Conservation (phyloP, 2,329 filamentous ascomycete genomes). For the Bipolaris sorokiniana region DNA sequence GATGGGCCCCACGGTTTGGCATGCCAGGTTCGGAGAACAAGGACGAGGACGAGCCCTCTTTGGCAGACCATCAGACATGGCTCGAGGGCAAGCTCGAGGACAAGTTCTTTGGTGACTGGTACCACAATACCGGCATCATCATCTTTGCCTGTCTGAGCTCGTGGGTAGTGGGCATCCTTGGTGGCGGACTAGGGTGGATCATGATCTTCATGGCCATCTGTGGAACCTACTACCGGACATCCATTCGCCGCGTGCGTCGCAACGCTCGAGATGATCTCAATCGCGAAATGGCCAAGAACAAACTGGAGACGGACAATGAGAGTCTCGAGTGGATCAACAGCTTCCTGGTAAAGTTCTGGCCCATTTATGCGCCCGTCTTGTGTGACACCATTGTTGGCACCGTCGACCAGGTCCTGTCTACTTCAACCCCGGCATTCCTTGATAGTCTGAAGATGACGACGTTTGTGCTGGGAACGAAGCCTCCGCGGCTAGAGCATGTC, state of each 20-base stretch:
- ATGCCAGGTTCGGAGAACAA: constrained; percentile 56
- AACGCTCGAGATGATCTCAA: constrained; percentile 96
- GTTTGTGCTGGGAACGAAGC: constrained; percentile 93
- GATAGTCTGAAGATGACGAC: constrained; percentile 93
- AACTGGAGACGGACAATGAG: constrained; percentile 87
- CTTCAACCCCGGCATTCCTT: constrained; percentile 86
- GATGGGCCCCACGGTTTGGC: constrained; percentile 89
- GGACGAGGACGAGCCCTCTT: constrained; percentile 64
- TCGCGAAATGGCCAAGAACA: constrained; percentile 85
- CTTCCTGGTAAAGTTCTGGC: constrained; percentile 98
- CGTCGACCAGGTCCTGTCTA: constrained; percentile 94
- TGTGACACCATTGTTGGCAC: constrained; percentile 91
- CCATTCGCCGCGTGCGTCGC: constrained; percentile 86
- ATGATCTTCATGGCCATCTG: constrained; percentile 91
- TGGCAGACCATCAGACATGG: constrained; percentile 87
- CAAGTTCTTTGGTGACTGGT: constrained; percentile 96
- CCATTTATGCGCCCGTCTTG: constrained; percentile 94
- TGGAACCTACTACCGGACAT: constrained; percentile 95
- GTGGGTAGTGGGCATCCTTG: constrained; percentile 87
- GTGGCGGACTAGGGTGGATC: constrained; percentile 91
- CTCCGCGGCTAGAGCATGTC: constrained; percentile 94
- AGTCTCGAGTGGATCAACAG: constrained; percentile 99
- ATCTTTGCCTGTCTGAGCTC: constrained; percentile 88
- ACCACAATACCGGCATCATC: constrained; percentile 95
- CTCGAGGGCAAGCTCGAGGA: constrained; percentile 85